Percentiles rank a stretch among this genome's conserved stretches.
phyloP scores from a whole-genome alignment of 257 asterid species.

The Rehmannia glutinosa region DNA sequence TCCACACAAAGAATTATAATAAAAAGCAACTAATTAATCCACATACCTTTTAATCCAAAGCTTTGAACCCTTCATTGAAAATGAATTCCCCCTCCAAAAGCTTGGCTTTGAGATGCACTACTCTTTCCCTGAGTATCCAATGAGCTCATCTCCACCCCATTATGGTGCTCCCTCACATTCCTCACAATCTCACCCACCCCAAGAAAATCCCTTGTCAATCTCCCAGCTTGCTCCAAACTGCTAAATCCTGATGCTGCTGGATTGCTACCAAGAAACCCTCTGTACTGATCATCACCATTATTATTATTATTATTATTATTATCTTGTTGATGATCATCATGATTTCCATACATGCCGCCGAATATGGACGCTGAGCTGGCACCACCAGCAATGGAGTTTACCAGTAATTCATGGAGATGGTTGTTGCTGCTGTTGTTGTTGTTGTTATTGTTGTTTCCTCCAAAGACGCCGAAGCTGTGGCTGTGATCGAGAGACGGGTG shows the following conservation, averaged over 20 bases:
- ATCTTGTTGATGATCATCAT: conserved; percentile 15
- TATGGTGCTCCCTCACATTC: conserved; percentile 42
- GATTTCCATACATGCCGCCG: conserved; percentile 16
- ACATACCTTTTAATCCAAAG: neutral
- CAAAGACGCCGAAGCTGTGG: conserved; percentile 28
- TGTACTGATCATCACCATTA: conserved; percentile 20
- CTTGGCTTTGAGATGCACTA: conserved; percentile 24
- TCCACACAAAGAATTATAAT: no score
- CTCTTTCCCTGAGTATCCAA: conserved; percentile 42
- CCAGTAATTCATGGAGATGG: conserved; percentile 45
- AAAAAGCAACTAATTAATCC: neutral
- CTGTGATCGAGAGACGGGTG: conserved; percentile 19
- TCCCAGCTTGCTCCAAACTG: conserved; percentile 34
- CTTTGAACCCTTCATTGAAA: conserved; percentile 42
- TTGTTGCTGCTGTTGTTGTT: conserved; percentile 9
- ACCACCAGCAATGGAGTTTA: conserved; percentile 24
- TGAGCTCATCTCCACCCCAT: conserved; percentile 31
- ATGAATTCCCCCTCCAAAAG: conserved; percentile 35
- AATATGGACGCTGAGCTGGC: conserved; percentile 27
- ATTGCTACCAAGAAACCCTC: conserved; percentile 13
- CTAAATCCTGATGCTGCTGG: conserved; percentile 16
- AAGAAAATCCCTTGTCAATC: conserved; percentile 75
- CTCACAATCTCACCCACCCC: conserved; percentile 74
- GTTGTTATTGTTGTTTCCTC: conserved; percentile 18
- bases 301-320: conserved; percentile 4